Evolutionary conservation across 768 basidiomycete genomes (phyloP), one percentile per base, ranked within the genome.

Genomic region (Mycena albidolilacea): DNA sequence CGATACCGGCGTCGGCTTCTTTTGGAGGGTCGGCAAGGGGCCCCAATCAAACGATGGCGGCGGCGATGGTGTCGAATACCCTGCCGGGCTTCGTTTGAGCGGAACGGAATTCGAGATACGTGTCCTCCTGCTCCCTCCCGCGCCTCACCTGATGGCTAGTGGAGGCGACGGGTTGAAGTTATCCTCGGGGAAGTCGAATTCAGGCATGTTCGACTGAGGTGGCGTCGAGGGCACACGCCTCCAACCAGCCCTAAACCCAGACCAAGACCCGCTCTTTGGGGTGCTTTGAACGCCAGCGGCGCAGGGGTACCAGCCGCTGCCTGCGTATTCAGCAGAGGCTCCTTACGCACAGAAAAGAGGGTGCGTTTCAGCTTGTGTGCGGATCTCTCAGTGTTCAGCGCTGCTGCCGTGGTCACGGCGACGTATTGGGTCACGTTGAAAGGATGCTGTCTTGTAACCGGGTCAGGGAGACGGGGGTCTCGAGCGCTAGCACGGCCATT

Each of bases 331-430:
- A 95, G 81, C 44, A 93, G 81, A 0, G 95, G 95, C 72, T 90
- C 86, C 67, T 86, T 86, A 43, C 94, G 88, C 1, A 86, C 86
- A 7, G 84, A 79, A 30, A 95, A 81, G 10, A 96, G 84, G 0
- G 91, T 91, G 6, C 85, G 85, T 82, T 95, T 96, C 67, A 96
- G 85, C 71, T 85, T 88, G 62, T 89, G 88, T 1, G 92, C 92
- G 7, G 92, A 89, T 39, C 93, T 86, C 81, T 96, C 95, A 0
- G 94, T 91, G 71, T 94, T 93, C 59, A 97, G 84, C 30, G 95
- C 94, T 2, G 93, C 93, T 0, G 94, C 93, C 0, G 95, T 94
- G 6, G 91, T 91, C 9, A 87, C 85, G 0, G 94, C 94, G 48
- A 94, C 89, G 75, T 91, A 86, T 0, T 92, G 91, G 0, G 90